Percentiles rank a stretch among this genome's conserved stretches.
These are phyloP conservation scores for Arabis hirsuta DNA, from an alignment of 345 rosid species.

Conservation along the genomic window DNA sequence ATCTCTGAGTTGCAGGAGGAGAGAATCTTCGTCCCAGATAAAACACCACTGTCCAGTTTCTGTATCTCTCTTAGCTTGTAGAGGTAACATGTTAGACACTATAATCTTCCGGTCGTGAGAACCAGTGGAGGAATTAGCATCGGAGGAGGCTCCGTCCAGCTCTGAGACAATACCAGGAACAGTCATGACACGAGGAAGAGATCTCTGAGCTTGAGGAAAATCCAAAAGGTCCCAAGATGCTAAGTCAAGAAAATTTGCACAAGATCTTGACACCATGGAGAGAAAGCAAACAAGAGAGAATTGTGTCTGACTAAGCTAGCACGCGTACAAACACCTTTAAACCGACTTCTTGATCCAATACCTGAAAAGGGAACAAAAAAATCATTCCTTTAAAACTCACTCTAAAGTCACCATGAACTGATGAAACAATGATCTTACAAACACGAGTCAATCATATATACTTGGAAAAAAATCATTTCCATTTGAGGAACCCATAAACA, in stretches of 20 bases:
- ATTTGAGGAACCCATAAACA: neutral
- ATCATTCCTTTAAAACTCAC: neutral
- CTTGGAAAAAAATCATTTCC: neutral
- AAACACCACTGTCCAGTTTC: constrained; percentile 65
- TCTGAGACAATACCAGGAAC: constrained; percentile 77
- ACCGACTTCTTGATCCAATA: neutral
- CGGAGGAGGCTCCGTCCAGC: constrained; percentile 63
- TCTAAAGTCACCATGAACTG: neutral
- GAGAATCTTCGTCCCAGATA: constrained; percentile 64
- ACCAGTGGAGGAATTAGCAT: constrained; percentile 49
- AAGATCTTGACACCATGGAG: constrained; percentile 67
- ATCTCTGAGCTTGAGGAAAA: constrained; percentile 59
- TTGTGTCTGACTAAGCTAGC: constrained; percentile 17
- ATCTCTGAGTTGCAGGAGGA: constrained; percentile 62
- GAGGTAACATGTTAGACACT: constrained; percentile 63
- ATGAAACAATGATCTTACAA: constrained; percentile 21
- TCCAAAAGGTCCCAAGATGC: constrained; percentile 63
- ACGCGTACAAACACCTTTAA: constrained; percentile 31
- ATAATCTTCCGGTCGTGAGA: constrained; percentile 57
- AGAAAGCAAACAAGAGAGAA: constrained; percentile 1
- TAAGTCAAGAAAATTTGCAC: constrained; percentile 58
- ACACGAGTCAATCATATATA: neutral
- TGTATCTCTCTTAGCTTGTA: constrained; percentile 52
- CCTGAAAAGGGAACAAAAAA: constrained; percentile 1
- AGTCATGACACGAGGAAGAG: constrained; percentile 76